phyloP scores from a whole-genome alignment of 1,284 basidiomycete genomes.

The Singerocomus inundabilis region DNA sequence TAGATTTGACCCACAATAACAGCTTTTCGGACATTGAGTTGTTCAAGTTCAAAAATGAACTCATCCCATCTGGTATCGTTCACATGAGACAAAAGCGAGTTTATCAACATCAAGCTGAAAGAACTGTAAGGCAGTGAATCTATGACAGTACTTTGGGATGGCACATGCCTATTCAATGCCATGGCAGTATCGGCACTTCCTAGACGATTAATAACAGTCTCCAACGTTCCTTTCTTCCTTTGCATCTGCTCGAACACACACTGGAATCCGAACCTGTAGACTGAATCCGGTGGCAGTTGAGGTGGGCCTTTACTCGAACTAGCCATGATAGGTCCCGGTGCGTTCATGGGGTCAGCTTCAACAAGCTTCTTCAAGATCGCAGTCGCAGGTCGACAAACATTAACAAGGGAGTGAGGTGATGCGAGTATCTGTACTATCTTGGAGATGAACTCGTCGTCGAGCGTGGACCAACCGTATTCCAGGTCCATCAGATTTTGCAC shows the following conservation, averaged over 20 bases:
- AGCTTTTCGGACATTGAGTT: constrained; percentile 78
- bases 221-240: constrained; percentile 60
- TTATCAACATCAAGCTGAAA: constrained; percentile 83
- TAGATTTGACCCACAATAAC: constrained; percentile 62
- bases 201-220: constrained; percentile 76
- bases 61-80: constrained; percentile 76
- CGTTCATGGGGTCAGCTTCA: constrained; percentile 71
- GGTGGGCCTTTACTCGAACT: constrained; percentile 62
- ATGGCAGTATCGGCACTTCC: constrained; percentile 83
- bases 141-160: not conserved
- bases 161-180: constrained; percentile 73
- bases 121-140: constrained; percentile 11
- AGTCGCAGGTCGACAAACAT: constrained; percentile 96
- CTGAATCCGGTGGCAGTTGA: constrained; percentile 55
- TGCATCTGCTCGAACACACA: constrained; percentile 82
- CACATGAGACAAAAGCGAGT: constrained; percentile 79
- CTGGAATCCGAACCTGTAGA: constrained; percentile 80
- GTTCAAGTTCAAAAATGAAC: constrained; percentile 76
- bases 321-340: constrained; percentile 53
- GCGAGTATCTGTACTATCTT: constrained; percentile 82
- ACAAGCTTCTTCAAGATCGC: constrained; percentile 87
- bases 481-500: constrained; percentile 87
- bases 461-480: constrained; percentile 75
- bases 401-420: constrained; percentile 76
- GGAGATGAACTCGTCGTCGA: constrained; percentile 72